Base-by-base conservation (phyloP, 495 filamentous ascomycete genomes). In the Evernia prunastri region DNA sequence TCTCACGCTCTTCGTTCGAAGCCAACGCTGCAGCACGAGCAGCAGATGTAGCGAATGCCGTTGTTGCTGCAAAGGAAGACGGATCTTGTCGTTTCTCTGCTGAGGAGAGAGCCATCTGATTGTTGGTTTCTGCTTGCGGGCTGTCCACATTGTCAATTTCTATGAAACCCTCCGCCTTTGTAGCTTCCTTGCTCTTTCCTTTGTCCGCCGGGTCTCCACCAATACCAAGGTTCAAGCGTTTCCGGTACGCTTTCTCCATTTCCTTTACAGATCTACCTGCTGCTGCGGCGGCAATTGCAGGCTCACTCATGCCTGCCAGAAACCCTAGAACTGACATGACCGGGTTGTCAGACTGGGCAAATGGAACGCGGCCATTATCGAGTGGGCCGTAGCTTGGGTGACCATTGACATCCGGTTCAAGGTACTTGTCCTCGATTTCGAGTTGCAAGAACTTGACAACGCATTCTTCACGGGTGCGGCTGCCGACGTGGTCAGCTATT, bases 271-370 rank as follows among this genome's bases (percentile, higher is more conserved):
- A 90, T 60, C 87, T 88, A 63, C 88, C 89, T 10, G 92, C 92
- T 0, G 93, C 91, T 0, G 91, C 92, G 0, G 93, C 92, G 17
- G 93, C 91, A 61, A 92, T 88, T 59, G 86, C 83, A 4, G 92
- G 91, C 68, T 96, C 91, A 1, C 90, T 88, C 64, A 97, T 87
- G 65, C 88, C 85, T 51, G 91, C 92, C 2, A 97, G 81, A 79
- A 96, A 97, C 59, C 89, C 88, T 43, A 98, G 87, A 31, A 97
- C 94, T 37, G 90, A 95, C 80, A 98, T 86, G 56, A 97, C 90
- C 2, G 94, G 92, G 77, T 97, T 98, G 71, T 98, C 95, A 3
- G 86, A 84, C 69, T 93, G 88, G 69, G 80, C 88, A 76, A 97
- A 90, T 1, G 94, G 94, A 12, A 94, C 82, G 43, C 90, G 84